Evolutionary conservation across 2,329 filamentous ascomycete species (phyloP).

Genomic region (Alternaria angustiovoidea): DNA sequence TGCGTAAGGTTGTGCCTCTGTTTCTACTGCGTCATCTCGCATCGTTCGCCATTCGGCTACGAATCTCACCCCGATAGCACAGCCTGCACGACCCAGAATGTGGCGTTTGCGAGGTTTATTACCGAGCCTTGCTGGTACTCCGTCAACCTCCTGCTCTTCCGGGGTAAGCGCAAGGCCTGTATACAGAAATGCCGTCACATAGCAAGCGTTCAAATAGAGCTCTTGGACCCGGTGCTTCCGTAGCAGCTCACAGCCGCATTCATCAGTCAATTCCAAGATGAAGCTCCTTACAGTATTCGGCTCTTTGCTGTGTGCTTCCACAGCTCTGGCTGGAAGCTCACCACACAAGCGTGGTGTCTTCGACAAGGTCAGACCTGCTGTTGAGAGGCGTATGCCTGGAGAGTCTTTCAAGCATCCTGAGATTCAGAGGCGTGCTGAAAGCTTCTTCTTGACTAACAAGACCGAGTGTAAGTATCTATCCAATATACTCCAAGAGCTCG

Average conservation of each 20-base stretch:
- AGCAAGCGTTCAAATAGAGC: constrained; percentile 29
- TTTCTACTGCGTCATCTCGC: constrained; percentile 18
- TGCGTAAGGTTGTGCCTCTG: constrained; percentile 8
- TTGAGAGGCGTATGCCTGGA: constrained; percentile 40
- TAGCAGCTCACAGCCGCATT: constrained; percentile 11
- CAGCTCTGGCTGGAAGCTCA: constrained; percentile 39
- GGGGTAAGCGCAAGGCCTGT: constrained; percentile 23
- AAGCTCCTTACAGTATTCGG: constrained; percentile 41
- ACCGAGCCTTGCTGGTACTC: neutral
- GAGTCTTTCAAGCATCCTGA: constrained; percentile 43
- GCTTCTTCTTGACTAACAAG: constrained; percentile 45
- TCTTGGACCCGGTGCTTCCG: neutral
- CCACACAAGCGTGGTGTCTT: constrained; percentile 39
- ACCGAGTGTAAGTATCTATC: constrained; percentile 35
- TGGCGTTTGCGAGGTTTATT: constrained; percentile 7
- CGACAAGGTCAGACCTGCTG: constrained; percentile 31
- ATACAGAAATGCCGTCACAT: constrained; percentile 21
- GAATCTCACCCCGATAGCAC: constrained; percentile 8
- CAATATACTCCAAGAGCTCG: neutral
- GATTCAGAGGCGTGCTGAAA: constrained; percentile 45
- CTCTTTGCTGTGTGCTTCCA: constrained; percentile 41
- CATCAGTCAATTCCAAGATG: constrained; percentile 35
- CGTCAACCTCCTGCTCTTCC: constrained; percentile 26
- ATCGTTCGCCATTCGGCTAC: constrained; percentile 7
- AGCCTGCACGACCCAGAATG: constrained; percentile 3